Evolutionary conservation across 2,329 filamentous ascomycete genomes (phyloP).

Genomic region (Epicoccum sorghinum): DNA sequence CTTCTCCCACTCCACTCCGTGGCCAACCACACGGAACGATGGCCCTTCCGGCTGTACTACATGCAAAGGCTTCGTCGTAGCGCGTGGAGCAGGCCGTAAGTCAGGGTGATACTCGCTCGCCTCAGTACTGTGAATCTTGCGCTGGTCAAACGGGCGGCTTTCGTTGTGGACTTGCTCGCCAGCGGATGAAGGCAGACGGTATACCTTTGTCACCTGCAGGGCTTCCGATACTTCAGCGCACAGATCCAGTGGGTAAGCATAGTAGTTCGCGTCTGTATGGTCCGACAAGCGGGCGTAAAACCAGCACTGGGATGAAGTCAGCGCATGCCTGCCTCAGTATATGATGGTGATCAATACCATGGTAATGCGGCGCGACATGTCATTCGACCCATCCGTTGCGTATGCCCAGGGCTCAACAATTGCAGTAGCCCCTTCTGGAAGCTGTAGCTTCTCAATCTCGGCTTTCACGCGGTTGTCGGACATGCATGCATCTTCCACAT

Average conservation of each 20-base stretch:
- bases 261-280: constrained; percentile 60
- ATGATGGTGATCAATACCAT: constrained; percentile 49
- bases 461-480: constrained; percentile 52
- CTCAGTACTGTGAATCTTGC: constrained; percentile 47
- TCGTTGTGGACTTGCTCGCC: constrained; percentile 49
- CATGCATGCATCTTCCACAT: constrained; percentile 56
- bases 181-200: constrained; percentile 54
- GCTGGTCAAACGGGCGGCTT: constrained; percentile 48
- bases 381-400: constrained; percentile 60
- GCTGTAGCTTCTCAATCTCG: constrained; percentile 45
- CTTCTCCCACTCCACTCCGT: constrained; percentile 50
- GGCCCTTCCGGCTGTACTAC: constrained; percentile 34
- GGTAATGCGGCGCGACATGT: constrained; percentile 55
- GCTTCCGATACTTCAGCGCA: constrained; percentile 59
- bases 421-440: constrained; percentile 54
- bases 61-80: constrained; percentile 27
- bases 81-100: constrained; percentile 16
- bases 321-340: too few species aligned
- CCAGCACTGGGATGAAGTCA: constrained; percentile 38
- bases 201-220: constrained; percentile 58
- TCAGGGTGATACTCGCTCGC: constrained; percentile 35
- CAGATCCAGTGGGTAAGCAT: constrained; percentile 63
- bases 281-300: constrained; percentile 48
- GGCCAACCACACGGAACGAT: constrained; percentile 29
- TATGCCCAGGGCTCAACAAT: constrained; percentile 64